A percentile compares a stretch with the other conserved stretches of the same genome.
Conservation (phyloP, 2,329 filamentous ascomycete genomes). For the Anthostomella pinea region DNA sequence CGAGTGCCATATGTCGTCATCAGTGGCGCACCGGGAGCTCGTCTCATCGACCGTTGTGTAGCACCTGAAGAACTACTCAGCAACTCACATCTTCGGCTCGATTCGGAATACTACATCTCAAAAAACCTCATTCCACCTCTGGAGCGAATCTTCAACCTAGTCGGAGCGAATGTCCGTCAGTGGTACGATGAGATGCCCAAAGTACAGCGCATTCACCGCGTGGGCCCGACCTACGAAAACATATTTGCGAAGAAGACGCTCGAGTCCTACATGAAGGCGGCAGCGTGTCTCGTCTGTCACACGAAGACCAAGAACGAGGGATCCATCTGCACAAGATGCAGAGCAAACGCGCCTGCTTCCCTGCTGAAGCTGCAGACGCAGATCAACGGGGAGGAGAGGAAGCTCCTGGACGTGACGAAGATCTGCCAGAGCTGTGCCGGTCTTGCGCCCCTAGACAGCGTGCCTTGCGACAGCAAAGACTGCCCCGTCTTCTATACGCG, state of each 20-base stretch:
- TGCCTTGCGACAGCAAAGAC: constrained; percentile 86
- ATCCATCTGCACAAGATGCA: constrained; percentile 58
- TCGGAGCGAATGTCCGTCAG: constrained; percentile 82
- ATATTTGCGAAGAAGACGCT: constrained; percentile 63
- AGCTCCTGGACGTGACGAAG: constrained; percentile 59
- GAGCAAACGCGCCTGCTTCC: constrained; percentile 52
- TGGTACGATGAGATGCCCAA: constrained; percentile 99
- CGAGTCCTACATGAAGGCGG: constrained; percentile 88
- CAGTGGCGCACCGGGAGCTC: constrained; percentile 79
- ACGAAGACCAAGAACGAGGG: constrained; percentile 44
- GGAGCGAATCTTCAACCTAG: constrained; percentile 93
- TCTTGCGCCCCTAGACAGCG: constrained; percentile 68
- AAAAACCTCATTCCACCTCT: constrained; percentile 95
- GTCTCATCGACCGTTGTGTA: constrained; percentile 86
- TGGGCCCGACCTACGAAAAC: constrained; percentile 41
- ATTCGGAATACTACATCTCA: constrained; percentile 94
- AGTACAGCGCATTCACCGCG: constrained; percentile 68
- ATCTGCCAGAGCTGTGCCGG: constrained; percentile 81
- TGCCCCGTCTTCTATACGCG: constrained; percentile 89
- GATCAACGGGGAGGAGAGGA: constrained; percentile 61
- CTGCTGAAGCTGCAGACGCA: constrained; percentile 62
- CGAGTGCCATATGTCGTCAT: constrained; percentile 93
- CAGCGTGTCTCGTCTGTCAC: constrained; percentile 75
- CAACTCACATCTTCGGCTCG: constrained; percentile 75
- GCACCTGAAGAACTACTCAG: constrained; percentile 78